phyloP scores from a whole-genome alignment of 2,329 filamentous ascomycete genomes.

The Chaetomium olivaceum region DNA sequence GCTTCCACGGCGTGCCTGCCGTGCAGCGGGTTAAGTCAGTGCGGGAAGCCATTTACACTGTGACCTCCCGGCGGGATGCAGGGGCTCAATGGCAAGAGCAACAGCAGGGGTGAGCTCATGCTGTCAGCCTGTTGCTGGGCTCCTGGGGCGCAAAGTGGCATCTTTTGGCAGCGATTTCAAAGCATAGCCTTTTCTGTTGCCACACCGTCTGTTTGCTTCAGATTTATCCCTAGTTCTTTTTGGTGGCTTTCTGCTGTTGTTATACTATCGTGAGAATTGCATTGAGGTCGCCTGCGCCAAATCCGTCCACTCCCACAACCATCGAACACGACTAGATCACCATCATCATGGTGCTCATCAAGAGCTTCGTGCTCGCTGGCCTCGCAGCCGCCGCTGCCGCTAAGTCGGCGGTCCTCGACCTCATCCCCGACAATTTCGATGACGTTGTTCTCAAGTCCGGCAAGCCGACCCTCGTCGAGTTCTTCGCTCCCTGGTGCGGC shows the following conservation, averaged over 20 bases:
- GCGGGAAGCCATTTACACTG: not conserved
- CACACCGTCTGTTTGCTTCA: constrained; percentile 21
- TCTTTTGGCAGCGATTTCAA: constrained; percentile 41
- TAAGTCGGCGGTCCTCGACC: constrained; percentile 83
- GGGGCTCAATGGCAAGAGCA: not conserved
- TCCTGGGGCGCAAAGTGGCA: constrained; percentile 40
- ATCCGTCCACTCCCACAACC: not conserved
- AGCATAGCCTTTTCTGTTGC: constrained; percentile 33
- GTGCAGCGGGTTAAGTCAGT: not conserved
- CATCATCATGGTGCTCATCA: constrained; percentile 56
- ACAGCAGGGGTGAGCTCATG: constrained; percentile 20
- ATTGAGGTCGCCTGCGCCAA: constrained; percentile 9
- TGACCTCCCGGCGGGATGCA: not conserved
- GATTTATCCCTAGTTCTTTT: constrained; percentile 9
- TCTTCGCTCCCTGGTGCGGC: constrained; percentile 98
- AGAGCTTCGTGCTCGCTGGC: constrained; percentile 60
- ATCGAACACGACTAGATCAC: constrained; percentile 26
- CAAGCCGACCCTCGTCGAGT: constrained; percentile 95
- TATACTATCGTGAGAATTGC: not conserved
- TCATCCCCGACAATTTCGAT: constrained; percentile 90
- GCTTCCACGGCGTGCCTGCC: too few relatives aligned
- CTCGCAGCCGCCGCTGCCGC: constrained; percentile 60
- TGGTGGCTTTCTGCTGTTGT: constrained; percentile 12
- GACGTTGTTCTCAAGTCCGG: constrained; percentile 82
- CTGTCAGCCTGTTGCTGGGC: constrained; percentile 13